Evolutionary conservation across 148 eudicot genomes (phyloP), one percentile per base, ranked within the genome.

Genomic region (Rhododendron ovatum): DNA sequence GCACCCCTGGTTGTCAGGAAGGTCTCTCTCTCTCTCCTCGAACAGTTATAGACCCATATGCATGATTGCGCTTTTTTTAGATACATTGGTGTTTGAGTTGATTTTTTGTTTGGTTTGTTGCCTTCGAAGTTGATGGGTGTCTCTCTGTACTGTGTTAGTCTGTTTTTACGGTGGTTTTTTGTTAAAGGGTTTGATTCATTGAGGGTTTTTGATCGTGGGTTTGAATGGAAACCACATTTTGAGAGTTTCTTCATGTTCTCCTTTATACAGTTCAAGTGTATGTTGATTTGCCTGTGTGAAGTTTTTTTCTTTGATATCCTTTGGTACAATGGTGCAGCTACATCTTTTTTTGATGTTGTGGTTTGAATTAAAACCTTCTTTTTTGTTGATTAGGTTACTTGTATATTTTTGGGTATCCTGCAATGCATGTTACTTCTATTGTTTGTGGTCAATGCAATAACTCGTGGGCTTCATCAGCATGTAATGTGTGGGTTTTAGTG

Each of bases 1-100:
- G 98, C 85, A 92, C 88, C 48, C 92, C 94, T 86, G 94, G 91
- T 79, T 95, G 98, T 69, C 81, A 88, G 22, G 90, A 93, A 92
- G 98, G 98, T 95, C 86, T 77, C 69, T 85, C 48, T 84, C 84
- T 69, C 84, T 51, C 65, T 41, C 61, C 24, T 45, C 45, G 39
- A n/a, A 9, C 9, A 71, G 48, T 35, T 35, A 24, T 65, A 33
- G 11, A 74, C 47, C n/a, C 37, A 75, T 84, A 37, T 39, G 82
- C 86, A 84, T 55, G 86, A 47, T 75, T 75, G 65, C 48, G 18
- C 33, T 67, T 67, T 67, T 9, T 26, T 26, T 11, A 3, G 13
- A 26, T 71, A 14, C 55, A n/a, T 53, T 53, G 41, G 63, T 37
- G 45, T 35, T 43, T 48, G 47, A n/a, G 75, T 61, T 83, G 84